These are phyloP conservation scores for Umbelopsis sp. DNA, from an alignment of 192 early-diverging fungal genomes.

Conservation along the genomic window DNA sequence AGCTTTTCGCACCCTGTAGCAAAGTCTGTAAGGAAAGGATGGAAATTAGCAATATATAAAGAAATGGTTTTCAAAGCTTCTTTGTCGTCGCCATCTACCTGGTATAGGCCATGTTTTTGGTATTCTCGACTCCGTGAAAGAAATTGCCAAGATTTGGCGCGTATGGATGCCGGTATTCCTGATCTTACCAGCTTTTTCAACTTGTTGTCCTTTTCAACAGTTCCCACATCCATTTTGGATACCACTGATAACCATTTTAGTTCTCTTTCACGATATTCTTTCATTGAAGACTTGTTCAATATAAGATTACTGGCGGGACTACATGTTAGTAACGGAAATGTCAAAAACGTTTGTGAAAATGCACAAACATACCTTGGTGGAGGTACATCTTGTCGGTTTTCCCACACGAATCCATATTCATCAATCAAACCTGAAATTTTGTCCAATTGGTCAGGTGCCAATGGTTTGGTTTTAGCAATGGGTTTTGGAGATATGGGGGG, in stretches of 20 bases:
- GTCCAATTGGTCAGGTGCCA: neutral
- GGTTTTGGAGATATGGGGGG: neutral
- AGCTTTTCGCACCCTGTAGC: slow-evolving; percentile 13
- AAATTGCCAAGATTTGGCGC: slow-evolving; percentile 70
- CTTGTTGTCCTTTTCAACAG: slow-evolving; percentile 47
- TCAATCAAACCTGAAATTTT: slow-evolving; percentile 9
- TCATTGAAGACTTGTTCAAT: slow-evolving; percentile 24
- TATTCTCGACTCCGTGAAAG: slow-evolving; percentile 56
- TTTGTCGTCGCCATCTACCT: slow-evolving; percentile 37
- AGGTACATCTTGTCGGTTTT: neutral
- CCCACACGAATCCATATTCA: slow-evolving; percentile 29
- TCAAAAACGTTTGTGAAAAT: too few species aligned
- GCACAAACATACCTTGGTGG: slow-evolving; percentile 2
- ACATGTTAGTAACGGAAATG: too few species aligned
- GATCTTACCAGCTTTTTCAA: slow-evolving; percentile 70
- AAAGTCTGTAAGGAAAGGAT: too few species aligned
- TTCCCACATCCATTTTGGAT: slow-evolving; percentile 36
- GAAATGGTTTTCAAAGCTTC: too few species aligned
- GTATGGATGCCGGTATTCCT: slow-evolving; percentile 72
- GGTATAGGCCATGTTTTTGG: slow-evolving; percentile 50
- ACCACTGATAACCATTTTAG: slow-evolving; percentile 45
- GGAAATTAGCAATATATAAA: too few species aligned
- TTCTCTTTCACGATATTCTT: slow-evolving; percentile 46
- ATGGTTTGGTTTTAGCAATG: neutral
- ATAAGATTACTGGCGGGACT: neutral